These are phyloP conservation scores for Macrocybe gigantea DNA, from an alignment of 768 basidiomycete species.

Conservation along the genomic window DNA sequence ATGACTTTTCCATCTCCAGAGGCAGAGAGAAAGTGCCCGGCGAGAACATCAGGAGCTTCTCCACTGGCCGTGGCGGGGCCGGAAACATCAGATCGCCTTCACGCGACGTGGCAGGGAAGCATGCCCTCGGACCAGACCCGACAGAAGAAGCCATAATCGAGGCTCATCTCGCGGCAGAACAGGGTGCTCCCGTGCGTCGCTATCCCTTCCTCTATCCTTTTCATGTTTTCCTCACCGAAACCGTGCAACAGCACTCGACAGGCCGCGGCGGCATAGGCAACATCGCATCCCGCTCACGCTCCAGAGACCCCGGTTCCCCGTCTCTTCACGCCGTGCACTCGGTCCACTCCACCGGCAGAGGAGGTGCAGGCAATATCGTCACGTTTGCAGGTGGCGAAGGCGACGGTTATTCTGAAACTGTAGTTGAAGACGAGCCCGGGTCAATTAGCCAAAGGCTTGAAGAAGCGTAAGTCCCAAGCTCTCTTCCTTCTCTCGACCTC, in stretches of 20 bases:
- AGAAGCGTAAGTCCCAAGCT: constrained; percentile 4
- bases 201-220: neutral
- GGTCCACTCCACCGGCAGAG: constrained; percentile 12
- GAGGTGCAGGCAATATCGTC: constrained; percentile 14
- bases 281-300: constrained; percentile 49
- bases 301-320: constrained; percentile 14
- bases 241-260: constrained; percentile 37
- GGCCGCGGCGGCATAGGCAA: constrained; percentile 68
- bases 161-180: constrained; percentile 23
- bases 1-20: constrained; percentile 51
- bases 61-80: constrained; percentile 73
- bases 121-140: constrained; percentile 20
- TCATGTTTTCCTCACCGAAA: constrained; percentile 1
- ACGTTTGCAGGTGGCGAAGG: neutral
- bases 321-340: neutral
- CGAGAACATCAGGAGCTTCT: constrained; percentile 28
- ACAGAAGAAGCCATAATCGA: constrained; percentile 35
- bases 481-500: neutral
- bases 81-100: constrained; percentile 85
- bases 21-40: constrained; percentile 50
- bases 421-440: constrained; percentile 9
- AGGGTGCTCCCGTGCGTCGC: constrained; percentile 28
- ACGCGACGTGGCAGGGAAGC: constrained; percentile 32
- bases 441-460: constrained; percentile 3
- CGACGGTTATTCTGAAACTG: neutral